Percentiles rank a stretch among this genome's conserved stretches.
These are phyloP conservation scores for Chamaecrista fasciculata DNA, from an alignment of 306 rosid species.

Conservation along the genomic window DNA sequence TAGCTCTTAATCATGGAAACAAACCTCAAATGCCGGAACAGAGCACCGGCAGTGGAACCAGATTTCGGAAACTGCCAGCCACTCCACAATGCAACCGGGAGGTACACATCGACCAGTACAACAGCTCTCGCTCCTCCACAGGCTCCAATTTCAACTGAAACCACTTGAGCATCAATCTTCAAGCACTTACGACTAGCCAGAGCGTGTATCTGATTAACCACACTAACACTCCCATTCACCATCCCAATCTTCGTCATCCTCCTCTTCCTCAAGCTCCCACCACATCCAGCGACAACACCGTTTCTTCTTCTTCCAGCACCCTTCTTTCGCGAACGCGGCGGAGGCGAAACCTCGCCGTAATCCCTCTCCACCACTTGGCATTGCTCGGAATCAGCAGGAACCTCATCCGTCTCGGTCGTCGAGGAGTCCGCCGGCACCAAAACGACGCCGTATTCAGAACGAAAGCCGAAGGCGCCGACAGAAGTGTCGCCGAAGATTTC, in stretches of 20 bases:
- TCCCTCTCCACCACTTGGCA: conserved; percentile 17
- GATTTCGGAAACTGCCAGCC: conserved; percentile 87
- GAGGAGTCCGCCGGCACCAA: conserved; percentile 26
- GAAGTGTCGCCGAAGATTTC: conserved; percentile 31
- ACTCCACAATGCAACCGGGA: conserved; percentile 54
- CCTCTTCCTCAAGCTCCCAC: conserved; percentile 23
- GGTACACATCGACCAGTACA: conserved; percentile 65
- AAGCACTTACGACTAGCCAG: conserved; percentile 56
- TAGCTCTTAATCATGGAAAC: neutral
- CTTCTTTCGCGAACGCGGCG: conserved; percentile 16
- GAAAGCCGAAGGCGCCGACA: conserved; percentile 34
- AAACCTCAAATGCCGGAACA: conserved; percentile 81
- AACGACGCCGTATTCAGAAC: conserved; percentile 45
- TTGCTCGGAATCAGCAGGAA: conserved; percentile 23
- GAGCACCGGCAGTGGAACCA: conserved; percentile 56
- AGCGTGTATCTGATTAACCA: conserved; percentile 74
- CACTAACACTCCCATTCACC: conserved; percentile 82
- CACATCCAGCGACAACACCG: neutral
- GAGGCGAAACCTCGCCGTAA: neutral
- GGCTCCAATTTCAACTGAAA: conserved; percentile 33
- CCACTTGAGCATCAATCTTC: conserved; percentile 49
- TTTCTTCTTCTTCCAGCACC: neutral
- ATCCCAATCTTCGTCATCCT: conserved; percentile 55
- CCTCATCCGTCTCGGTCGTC: neutral
- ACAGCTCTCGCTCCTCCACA: conserved; percentile 49